Conservation (phyloP, 768 basidiomycete species). For the Scleroderma citrinum region DNA sequence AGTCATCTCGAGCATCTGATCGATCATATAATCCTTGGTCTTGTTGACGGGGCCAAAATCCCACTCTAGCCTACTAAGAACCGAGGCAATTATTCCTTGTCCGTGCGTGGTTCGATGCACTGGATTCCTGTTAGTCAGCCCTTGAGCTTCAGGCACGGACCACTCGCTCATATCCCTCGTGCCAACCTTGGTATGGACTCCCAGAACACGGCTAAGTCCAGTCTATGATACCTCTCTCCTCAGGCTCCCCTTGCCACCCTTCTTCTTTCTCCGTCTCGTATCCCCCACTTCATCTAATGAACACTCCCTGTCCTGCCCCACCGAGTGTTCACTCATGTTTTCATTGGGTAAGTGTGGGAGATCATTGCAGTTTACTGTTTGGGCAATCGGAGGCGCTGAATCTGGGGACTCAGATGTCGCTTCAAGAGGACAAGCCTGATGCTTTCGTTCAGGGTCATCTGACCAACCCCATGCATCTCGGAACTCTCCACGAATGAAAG, state of each 20-base stretch:
- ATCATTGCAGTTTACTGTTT: conserved; percentile 6
- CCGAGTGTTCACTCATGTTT: conserved; percentile 11
- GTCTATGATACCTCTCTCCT: too few relatives aligned
- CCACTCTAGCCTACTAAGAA: too few relatives aligned
- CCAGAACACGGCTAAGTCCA: too few relatives aligned
- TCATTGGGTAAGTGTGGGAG: conserved; percentile 11
- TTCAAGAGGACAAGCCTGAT: neutral
- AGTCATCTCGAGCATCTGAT: too few relatives aligned
- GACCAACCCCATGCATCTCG: conserved; percentile 64
- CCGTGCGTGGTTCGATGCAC: too few relatives aligned
- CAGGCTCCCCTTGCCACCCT: conserved; percentile 12
- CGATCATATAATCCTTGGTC: too few relatives aligned
- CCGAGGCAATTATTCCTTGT: too few relatives aligned
- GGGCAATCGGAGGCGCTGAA: neutral
- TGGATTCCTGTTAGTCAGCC: neutral
- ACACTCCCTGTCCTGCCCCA: conserved; percentile 1
- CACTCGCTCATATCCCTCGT: neutral
- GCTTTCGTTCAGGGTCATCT: conserved; percentile 41
- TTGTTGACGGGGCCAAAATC: too few relatives aligned
- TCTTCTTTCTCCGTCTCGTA: conserved; percentile 14
- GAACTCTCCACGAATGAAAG: conserved; percentile 62
- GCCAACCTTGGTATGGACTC: too few relatives aligned
- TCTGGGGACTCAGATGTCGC: neutral
- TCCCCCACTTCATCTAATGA: conserved; percentile 13
- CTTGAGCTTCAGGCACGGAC: neutral